These are phyloP conservation scores for Eucalyptus regnans DNA, from an alignment of 345 rosid species.

Conservation along the genomic window DNA sequence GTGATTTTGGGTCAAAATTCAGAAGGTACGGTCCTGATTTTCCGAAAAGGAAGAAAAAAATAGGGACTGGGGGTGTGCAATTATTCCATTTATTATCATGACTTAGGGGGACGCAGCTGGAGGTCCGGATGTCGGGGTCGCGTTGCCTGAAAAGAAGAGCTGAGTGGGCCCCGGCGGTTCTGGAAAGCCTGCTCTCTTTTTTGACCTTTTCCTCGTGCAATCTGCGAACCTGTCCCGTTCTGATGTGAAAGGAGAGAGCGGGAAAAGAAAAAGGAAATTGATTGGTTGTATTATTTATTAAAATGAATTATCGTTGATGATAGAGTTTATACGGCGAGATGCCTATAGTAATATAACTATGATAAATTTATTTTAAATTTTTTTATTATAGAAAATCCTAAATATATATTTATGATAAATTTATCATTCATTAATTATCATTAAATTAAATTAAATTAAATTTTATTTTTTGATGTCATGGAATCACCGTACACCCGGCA, in stretches of 20 bases:
- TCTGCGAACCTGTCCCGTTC: not conserved
- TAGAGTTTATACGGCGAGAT: not conserved
- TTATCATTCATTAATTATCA: rapidly evolving
- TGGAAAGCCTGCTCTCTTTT: not conserved
- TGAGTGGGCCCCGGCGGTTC: not conserved
- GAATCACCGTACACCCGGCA: no score
- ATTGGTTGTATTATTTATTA: not conserved
- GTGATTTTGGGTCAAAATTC: not conserved
- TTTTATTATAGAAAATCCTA: rapidly evolving
- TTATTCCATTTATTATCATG: not conserved
- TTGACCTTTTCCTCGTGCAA: not conserved
- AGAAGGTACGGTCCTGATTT: not conserved
- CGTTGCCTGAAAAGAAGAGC: not conserved
- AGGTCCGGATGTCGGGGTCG: not conserved
- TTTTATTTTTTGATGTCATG: no score
- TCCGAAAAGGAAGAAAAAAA: not conserved
- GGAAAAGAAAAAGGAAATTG: not conserved
- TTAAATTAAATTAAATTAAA: no score
- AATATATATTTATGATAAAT: rapidly evolving
- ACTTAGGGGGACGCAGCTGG: not conserved
- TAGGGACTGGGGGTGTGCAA: not conserved
- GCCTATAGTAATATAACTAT: rapidly evolving
- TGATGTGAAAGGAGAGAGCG: not conserved
- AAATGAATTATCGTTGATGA: no score
- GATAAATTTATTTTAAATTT: rapidly evolving